Percentiles rank a stretch among this genome's conserved stretches.
Conservation (phyloP, 2,329 filamentous ascomycete species). For the Biscogniauxia sp. region DNA sequence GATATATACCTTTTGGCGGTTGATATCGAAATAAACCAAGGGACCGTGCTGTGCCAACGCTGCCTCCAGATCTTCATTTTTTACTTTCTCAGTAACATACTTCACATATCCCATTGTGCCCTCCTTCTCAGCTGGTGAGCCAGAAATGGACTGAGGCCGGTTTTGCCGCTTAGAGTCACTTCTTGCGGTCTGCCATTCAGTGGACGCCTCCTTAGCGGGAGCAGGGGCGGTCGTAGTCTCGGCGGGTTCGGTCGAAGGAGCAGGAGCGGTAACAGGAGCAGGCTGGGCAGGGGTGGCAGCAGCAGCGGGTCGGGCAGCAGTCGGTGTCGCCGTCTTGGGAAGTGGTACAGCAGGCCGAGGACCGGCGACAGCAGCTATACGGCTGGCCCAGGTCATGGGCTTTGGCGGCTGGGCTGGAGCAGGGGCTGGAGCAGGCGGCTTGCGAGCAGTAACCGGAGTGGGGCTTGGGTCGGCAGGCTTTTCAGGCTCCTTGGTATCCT, state of each 20-base stretch:
- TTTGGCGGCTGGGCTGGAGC: constrained; percentile 50
- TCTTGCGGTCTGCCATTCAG: constrained; percentile 87
- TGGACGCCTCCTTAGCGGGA: constrained; percentile 52
- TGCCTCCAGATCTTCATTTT: constrained; percentile 67
- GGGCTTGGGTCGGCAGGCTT: constrained; percentile 64
- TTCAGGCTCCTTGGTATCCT: constrained; percentile 57
- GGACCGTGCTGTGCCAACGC: constrained; percentile 71
- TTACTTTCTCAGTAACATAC: constrained; percentile 88
- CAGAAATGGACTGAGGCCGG: constrained; percentile 65
- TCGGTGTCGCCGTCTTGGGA: constrained; percentile 56
- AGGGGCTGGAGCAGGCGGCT: constrained; percentile 51
- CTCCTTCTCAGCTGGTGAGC: constrained; percentile 65
- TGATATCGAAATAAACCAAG: constrained; percentile 72
- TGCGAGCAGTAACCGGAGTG: constrained; percentile 49
- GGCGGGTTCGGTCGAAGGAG: constrained; percentile 32
- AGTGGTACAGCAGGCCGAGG: constrained; percentile 51
- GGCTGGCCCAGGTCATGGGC: constrained; percentile 75
- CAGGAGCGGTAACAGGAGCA: constrained; percentile 46
- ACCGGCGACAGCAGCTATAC: constrained; percentile 56
- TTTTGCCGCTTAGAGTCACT: constrained; percentile 82
- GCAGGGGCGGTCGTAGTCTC: constrained; percentile 34
- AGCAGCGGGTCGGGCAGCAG: constrained; percentile 35
- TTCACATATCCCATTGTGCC: constrained; percentile 87
- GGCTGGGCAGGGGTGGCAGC: constrained; percentile 36
- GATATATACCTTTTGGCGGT: constrained; percentile 71